Percentiles rank a stretch among this genome's conserved stretches.
These are phyloP conservation scores for Talaromyces sp. DNA, from an alignment of 2,329 filamentous ascomycete species.

Conservation along the genomic window DNA sequence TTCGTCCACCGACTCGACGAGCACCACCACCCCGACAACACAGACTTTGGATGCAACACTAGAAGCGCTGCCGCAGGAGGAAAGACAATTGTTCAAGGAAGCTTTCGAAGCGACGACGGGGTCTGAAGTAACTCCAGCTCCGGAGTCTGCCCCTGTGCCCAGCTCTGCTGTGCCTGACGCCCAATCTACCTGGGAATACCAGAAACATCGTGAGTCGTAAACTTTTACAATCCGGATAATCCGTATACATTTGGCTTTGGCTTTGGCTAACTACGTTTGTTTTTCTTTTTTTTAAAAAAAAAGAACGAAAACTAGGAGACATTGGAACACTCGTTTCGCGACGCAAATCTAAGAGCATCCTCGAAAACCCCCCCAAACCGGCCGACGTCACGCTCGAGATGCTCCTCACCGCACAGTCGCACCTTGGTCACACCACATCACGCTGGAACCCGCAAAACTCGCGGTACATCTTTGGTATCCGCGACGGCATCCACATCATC, in stretches of 20 bases:
- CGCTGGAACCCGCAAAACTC: constrained; percentile 94
- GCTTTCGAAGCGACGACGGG: constrained; percentile 8
- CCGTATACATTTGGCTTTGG: too few species aligned
- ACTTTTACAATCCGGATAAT: too few species aligned
- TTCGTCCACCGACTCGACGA: constrained; percentile 22
- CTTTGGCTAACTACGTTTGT: too few species aligned
- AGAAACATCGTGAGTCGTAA: constrained; percentile 20
- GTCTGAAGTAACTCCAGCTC: constrained; percentile 9
- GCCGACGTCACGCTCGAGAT: constrained; percentile 84
- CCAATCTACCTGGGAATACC: constrained; percentile 14
- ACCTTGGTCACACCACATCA: constrained; percentile 85
- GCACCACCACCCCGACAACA: constrained; percentile 16
- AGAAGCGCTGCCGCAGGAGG: not conserved
- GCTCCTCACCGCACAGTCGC: constrained; percentile 78
- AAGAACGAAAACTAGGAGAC: constrained; percentile 26
- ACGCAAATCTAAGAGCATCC: constrained; percentile 29
- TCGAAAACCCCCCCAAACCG: constrained; percentile 68
- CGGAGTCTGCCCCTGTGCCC: not conserved
- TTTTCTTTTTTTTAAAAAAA: not conserved
- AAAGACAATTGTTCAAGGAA: constrained; percentile 9
- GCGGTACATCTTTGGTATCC: constrained; percentile 86
- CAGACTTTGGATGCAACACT: constrained; percentile 9
- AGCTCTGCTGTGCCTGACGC: not conserved
- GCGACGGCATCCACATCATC: constrained; percentile 88
- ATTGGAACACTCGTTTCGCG: constrained; percentile 25